Evolutionary conservation across 805 yeast species (phyloP).

Genomic region (Priceomyces fermenticarens): DNA sequence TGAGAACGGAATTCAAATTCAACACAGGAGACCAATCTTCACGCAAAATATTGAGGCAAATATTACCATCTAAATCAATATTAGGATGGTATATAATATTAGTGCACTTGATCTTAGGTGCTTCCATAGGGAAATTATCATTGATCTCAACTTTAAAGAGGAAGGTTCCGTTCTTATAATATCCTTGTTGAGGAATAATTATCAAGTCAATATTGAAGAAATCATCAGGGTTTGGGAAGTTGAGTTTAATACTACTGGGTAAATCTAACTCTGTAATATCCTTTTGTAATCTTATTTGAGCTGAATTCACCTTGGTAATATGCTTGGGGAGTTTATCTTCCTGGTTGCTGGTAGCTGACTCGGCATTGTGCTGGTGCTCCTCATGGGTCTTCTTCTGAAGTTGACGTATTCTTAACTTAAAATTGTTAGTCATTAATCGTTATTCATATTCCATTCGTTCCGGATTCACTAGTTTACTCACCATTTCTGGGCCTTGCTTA

Average conservation of each 20-base stretch:
- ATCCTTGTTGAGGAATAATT: conserved; percentile 70
- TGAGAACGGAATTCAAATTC: conserved; percentile 72
- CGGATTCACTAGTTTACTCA: background rate
- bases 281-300: conserved; percentile 73
- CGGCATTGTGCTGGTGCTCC: conserved; percentile 30
- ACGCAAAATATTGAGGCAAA: conserved; percentile 84
- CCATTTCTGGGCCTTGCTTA: background rate
- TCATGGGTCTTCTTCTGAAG: conserved; percentile 57
- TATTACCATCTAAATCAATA: conserved; percentile 85
- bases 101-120: conserved; percentile 77
- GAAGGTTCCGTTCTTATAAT: conserved; percentile 68
- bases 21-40: conserved; percentile 97
- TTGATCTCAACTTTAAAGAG: conserved; percentile 62
- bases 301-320: conserved; percentile 39
- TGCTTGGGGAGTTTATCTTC: conserved; percentile 1
- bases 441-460: background rate
- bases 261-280: conserved; percentile 68
- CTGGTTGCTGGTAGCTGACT: conserved; percentile 15
- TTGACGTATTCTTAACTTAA: conserved; percentile 57
- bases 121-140: conserved; percentile 83
- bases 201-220: conserved; percentile 59
- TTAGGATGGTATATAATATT: conserved; percentile 89
- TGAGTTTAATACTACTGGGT: conserved; percentile 54
- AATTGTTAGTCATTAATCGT: conserved; percentile 4
- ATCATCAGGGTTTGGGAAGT: conserved; percentile 51